phyloP scores from a whole-genome alignment of 2,329 filamentous ascomycete species.

The Periconia digitata region DNA sequence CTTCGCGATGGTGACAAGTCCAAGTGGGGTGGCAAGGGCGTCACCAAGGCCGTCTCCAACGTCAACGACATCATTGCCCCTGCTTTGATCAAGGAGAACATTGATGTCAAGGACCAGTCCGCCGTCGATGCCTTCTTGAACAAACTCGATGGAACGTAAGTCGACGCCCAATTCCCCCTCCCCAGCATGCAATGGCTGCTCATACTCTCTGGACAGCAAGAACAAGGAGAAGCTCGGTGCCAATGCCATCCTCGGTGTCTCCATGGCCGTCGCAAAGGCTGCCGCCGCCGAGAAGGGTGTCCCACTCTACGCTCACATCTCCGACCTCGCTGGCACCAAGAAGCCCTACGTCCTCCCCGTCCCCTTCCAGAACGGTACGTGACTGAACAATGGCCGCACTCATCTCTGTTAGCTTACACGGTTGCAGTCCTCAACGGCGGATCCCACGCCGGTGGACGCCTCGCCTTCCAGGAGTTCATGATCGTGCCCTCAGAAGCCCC shows the following conservation, averaged over 20 bases:
- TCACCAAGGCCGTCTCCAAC: conserved; percentile 58
- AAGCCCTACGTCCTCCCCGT: conserved; percentile 59
- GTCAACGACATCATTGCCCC: conserved; percentile 59
- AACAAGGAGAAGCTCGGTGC: conserved; percentile 63
- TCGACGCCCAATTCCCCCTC: background rate
- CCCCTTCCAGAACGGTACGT: conserved; percentile 41
- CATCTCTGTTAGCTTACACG: background rate
- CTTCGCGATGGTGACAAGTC: conserved; percentile 57
- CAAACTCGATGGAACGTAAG: conserved; percentile 55
- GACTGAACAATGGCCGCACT: background rate
- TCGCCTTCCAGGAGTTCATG: conserved; percentile 63
- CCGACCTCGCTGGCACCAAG: conserved; percentile 55
- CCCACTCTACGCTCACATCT: conserved; percentile 61
- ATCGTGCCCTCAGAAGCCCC: conserved; percentile 66
- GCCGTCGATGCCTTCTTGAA: conserved; percentile 57
- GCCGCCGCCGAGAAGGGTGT: conserved; percentile 58
- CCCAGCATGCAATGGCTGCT: background rate
- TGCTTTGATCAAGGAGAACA: conserved; percentile 55
- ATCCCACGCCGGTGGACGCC: conserved; percentile 94
- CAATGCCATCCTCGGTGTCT: conserved; percentile 63
- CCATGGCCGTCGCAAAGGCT: conserved; percentile 61
- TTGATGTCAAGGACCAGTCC: conserved; percentile 58
- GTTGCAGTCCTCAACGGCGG: conserved; percentile 61
- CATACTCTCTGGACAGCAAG: conserved; percentile 17
- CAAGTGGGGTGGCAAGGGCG: conserved; percentile 58